Base-by-base conservation (phyloP, 106 monocot genomes). In the Triglochin maritima region DNA sequence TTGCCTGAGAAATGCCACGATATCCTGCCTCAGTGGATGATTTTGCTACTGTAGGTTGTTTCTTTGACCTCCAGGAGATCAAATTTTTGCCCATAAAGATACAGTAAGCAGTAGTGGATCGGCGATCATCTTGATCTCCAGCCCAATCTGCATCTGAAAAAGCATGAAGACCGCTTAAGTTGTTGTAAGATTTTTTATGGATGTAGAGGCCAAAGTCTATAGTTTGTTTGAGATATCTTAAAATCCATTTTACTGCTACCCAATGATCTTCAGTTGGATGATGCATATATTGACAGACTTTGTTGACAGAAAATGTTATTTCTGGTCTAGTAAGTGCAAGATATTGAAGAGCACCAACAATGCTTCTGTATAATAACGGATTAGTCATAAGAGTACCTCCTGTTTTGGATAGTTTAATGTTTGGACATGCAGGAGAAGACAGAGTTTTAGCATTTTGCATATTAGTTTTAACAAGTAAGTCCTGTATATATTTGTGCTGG, bases 61-160 rank as follows among this genome's bases (percentile, higher is more conserved):
- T 70, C 6, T n/a, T 17, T 12, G 76, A 59, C 41, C 56, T 56
- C 76, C 69, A 76, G 4, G 55, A 63, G 11, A 76, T 49, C 10
- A 56, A 12, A 44, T 69, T 76, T 1, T 2, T 0, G 0, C 63
- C 76, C 5, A 64, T 17, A 4, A 41, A 64, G 2, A 70, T 9
- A 57, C 42, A 44, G 59, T 47, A 63, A 2, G 69, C 63, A 9
- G 6, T 16, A 5, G 46, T 47, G 5, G 69, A 63, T 2, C 48
- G 7, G 0, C 76, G 16, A 3, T 46, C 48, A 70, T 63, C 16
- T n/a, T 7, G 4, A 49, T 59, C 61, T 0, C 55, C 49, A 3
- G 56, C 63, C 76, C 69, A 70, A 58, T 76, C 64, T 0, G 69
- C 41, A 47, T 76, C 63, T 4, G 55, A 54, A 41, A 56, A 70